Conservation (phyloP, 164 flowering plant species). For the Liriodendron chinense region DNA sequence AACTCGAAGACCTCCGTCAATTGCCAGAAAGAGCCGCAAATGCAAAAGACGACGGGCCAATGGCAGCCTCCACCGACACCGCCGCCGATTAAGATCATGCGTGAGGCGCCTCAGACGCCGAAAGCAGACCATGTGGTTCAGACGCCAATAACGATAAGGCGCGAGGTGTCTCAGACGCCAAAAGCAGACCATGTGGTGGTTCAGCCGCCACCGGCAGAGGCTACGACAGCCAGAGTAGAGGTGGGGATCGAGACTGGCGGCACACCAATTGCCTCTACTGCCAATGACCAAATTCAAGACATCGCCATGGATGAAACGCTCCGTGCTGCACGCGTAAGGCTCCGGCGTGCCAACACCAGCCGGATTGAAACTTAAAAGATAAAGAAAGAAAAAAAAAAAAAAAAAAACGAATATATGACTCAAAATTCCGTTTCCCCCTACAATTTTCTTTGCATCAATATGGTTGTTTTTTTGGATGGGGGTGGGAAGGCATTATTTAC, state of each 20-base stretch:
- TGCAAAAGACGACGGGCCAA: background rate
- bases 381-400: background rate
- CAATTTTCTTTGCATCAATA: no score
- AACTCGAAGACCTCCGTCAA: background rate
- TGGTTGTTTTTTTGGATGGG: no score
- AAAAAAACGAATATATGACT: background rate
- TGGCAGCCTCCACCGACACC: background rate
- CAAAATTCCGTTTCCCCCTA: no score
- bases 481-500: no score
- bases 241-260: background rate
- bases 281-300: background rate
- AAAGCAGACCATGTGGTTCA: background rate
- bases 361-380: background rate
- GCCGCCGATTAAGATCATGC: background rate
- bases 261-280: background rate
- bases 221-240: background rate
- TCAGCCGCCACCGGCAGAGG: background rate
- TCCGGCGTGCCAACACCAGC: conserved; percentile 11
- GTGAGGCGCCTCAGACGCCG: background rate
- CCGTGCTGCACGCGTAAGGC: conserved; percentile 7
- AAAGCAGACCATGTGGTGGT: background rate
- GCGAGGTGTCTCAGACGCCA: background rate
- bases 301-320: background rate
- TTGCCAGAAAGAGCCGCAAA: background rate
- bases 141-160: background rate